Evolutionary conservation across 192 early-diverging fungal genomes (phyloP).

Genomic region (Coemansia sp.): DNA sequence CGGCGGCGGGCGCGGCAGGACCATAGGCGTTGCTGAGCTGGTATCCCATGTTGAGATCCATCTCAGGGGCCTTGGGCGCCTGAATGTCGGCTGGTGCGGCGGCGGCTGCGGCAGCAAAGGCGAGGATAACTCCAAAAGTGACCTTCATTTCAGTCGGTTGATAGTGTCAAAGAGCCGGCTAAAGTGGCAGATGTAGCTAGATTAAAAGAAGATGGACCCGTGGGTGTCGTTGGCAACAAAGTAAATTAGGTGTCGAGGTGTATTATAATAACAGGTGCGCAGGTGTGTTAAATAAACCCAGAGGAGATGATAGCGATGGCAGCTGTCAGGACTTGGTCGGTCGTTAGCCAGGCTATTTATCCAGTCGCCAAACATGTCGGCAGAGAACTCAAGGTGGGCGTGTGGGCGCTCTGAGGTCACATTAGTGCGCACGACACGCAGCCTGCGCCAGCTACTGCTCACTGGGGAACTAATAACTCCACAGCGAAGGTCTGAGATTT

Average conservation of each 20-base stretch:
- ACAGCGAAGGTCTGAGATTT: no score
- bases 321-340: neutral
- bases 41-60: slow-evolving; percentile 22
- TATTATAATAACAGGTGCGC: slow-evolving; percentile 17
- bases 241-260: slow-evolving; percentile 5
- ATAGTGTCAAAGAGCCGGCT: slow-evolving; percentile 10
- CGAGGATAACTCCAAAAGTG: slow-evolving; percentile 44
- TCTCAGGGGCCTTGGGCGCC: slow-evolving; percentile 7
- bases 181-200: neutral
- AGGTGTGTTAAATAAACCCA: slow-evolving; percentile 8
- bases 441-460: no score
- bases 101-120: slow-evolving; percentile 33
- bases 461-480: no score
- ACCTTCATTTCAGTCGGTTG: slow-evolving; percentile 43
- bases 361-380: neutral
- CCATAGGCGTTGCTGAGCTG: slow-evolving; percentile 23
- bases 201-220: neutral
- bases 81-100: slow-evolving; percentile 48
- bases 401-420: slow-evolving; percentile 1
- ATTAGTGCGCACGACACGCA: no score
- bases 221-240: neutral
- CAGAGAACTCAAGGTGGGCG: neutral
- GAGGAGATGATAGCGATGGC: slow-evolving; percentile 12
- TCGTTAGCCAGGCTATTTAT: slow-evolving; percentile 10
- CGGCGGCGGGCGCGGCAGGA: neutral